Evolutionary conservation across 352 stramenopile species (phyloP).

Genomic region (Globisporangium ultimum): DNA sequence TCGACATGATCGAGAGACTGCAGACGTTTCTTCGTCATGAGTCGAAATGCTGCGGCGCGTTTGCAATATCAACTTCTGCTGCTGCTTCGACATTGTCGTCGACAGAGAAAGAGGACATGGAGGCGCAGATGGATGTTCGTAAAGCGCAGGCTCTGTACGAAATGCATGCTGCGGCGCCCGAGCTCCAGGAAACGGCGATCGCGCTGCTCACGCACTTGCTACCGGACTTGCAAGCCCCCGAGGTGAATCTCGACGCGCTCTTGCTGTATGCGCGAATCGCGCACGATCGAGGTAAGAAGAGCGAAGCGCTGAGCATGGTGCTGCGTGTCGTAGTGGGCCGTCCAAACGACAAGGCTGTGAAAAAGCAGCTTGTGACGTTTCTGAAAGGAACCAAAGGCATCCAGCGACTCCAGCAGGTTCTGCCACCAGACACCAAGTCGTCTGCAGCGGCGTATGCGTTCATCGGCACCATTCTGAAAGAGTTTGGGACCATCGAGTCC

Average conservation of each 20-base stretch:
- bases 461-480: conserved; percentile 72
- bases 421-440: conserved; percentile 33
- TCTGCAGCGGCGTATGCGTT: conserved; percentile 69
- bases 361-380: conserved; percentile 44
- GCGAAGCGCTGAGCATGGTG: conserved; percentile 64
- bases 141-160: conserved; percentile 53
- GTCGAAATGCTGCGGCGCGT: conserved; percentile 12
- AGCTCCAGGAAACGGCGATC: conserved; percentile 53
- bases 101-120: conserved; percentile 21
- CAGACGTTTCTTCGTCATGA: conserved; percentile 37
- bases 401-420: conserved; percentile 30
- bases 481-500: conserved; percentile 51
- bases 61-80: background rate
- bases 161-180: conserved; percentile 19
- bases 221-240: conserved; percentile 41
- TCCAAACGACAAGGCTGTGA: conserved; percentile 44
- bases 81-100: background rate
- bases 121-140: conserved; percentile 46
- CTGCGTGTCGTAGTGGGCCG: conserved; percentile 57
- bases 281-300: conserved; percentile 52
- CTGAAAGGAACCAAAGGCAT: conserved; percentile 37
- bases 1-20: conserved; percentile 39
- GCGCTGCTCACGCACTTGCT: conserved; percentile 53
- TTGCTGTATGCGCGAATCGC: conserved; percentile 60
- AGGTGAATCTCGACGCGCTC: conserved; percentile 64